Evolutionary conservation across 805 yeast genomes (phyloP), one percentile per base, ranked within the genome.

Genomic region (Saccharomycopsis capsularis): DNA sequence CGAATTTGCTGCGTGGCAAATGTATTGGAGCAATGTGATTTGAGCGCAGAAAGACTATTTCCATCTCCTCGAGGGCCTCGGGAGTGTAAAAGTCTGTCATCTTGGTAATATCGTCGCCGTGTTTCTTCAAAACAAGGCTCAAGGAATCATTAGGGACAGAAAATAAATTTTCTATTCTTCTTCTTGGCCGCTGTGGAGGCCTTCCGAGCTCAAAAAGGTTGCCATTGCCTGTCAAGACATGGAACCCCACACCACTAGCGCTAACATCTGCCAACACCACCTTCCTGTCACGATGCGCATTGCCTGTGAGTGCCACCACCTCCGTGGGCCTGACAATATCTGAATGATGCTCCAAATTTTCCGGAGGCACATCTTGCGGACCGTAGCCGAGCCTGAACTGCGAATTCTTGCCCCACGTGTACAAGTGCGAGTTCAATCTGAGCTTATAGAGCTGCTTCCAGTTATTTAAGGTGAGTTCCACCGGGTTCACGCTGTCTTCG

Each of bases 221-320:
- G 0, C 90, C 89, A 1, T 69, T 61, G 27, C 69, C 68, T 0
- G 83, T 74, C 32, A 84, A 63, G 2, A 83, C 65, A 44, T 79
- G 78, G 52, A 81, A 78, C 3, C 81, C 73, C 57, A 71, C 82
- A 1, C 91, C 91, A 27, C 84, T 84, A 6, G 81, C 79, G 21
- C 75, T 67, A 1, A 82, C 65, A 55, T 77, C 81, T 0, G 24
- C 37, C 4, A 46, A 3, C 13, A 29, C 13, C 11, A 29, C 13
- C 7, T 29, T 13, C 13, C 13, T 29, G 6, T 22, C 32, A 23
- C 5, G n/a, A 7, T 29, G 15, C 11, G 24, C 37, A 6, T 41
- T 21, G 19, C 9, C 13, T 7, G 13, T 7, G 13, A 29, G 13
- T 22, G 25, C 30, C 9, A 19, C 19, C 18, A 36, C 27, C 25